Conservation (phyloP, 768 basidiomycete genomes). For the Trametes cubensis region DNA sequence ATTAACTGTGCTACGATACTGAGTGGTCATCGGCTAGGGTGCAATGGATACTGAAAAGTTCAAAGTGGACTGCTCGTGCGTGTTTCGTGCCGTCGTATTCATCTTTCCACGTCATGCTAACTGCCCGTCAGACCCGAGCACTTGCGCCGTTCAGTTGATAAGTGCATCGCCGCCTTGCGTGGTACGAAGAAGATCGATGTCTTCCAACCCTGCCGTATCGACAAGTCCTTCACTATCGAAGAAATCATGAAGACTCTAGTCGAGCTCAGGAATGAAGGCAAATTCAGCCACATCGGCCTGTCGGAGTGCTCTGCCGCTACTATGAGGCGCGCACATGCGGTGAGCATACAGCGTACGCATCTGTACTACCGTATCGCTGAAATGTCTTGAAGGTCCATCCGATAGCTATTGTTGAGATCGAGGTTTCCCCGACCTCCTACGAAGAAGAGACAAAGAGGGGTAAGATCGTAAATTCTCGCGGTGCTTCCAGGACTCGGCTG, state of each 20-base stretch:
- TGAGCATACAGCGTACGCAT: slow-evolving; percentile 21
- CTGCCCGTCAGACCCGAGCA: slow-evolving; percentile 41
- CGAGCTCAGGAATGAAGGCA: slow-evolving; percentile 53
- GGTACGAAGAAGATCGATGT: slow-evolving; percentile 62
- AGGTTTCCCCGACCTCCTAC: slow-evolving; percentile 61
- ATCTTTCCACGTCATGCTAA: slow-evolving; percentile 38
- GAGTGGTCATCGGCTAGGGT: slow-evolving; percentile 20
- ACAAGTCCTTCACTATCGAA: slow-evolving; percentile 42
- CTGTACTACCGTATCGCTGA: not conserved
- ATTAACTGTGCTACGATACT: not conserved
- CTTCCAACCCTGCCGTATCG: slow-evolving; percentile 56
- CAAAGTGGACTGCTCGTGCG: slow-evolving; percentile 35
- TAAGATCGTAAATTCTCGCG: slow-evolving; percentile 7
- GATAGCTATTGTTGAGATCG: slow-evolving; percentile 64
- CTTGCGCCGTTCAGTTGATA: slow-evolving; percentile 48
- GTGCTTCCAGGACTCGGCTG: not conserved
- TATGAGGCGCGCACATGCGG: slow-evolving; percentile 42
- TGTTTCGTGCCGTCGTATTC: slow-evolving; percentile 15
- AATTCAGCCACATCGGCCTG: slow-evolving; percentile 61
- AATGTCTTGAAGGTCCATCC: slow-evolving; percentile 41
- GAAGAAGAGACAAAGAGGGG: slow-evolving; percentile 51
- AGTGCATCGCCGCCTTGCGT: slow-evolving; percentile 47
- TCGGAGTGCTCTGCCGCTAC: slow-evolving; percentile 56
- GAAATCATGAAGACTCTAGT: slow-evolving; percentile 45
- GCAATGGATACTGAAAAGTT: slow-evolving; percentile 12